These are phyloP conservation scores for Coemansia furcata DNA, from an alignment of 192 early-diverging fungal species.

Conservation along the genomic window DNA sequence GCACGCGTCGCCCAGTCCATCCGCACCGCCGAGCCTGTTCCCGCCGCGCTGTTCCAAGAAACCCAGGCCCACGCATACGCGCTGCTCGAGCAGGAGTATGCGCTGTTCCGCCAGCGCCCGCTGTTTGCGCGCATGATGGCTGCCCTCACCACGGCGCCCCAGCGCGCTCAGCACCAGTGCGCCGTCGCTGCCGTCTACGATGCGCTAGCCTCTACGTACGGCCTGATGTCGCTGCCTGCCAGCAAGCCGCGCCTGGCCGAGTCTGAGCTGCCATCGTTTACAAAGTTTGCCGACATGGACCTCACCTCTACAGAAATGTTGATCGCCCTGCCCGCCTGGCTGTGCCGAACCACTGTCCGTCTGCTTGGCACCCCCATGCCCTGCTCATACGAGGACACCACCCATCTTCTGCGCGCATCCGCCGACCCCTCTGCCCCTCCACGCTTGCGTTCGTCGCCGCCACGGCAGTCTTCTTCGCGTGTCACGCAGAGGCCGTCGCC, in stretches of 20 bases:
- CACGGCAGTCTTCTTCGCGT: neutral
- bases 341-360: slow-evolving; percentile 42
- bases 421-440: neutral
- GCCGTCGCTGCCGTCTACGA: slow-evolving; percentile 40
- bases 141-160: slow-evolving; percentile 12
- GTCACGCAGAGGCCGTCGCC: slow-evolving; percentile 1
- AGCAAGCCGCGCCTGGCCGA: slow-evolving; percentile 32
- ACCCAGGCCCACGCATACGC: slow-evolving; percentile 34
- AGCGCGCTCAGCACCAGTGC: slow-evolving; percentile 11
- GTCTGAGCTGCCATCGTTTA: slow-evolving; percentile 36
- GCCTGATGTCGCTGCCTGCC: slow-evolving; percentile 17
- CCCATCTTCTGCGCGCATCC: neutral
- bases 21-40: slow-evolving; percentile 14
- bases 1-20: slow-evolving; percentile 22
- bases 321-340: slow-evolving; percentile 45
- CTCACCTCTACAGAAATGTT: slow-evolving; percentile 35
- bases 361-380: slow-evolving; percentile 39
- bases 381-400: slow-evolving; percentile 14
- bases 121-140: slow-evolving; percentile 42
- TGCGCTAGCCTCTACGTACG: slow-evolving; percentile 30
- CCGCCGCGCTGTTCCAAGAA: slow-evolving; percentile 31
- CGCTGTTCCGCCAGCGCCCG: slow-evolving; percentile 45
- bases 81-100: slow-evolving; percentile 44
- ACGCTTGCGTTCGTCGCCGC: neutral
- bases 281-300: slow-evolving; percentile 50